Evolutionary conservation across 2,329 filamentous ascomycete genomes (phyloP), one percentile per base, ranked within the genome.

Genomic region (Boeremia exigua): DNA sequence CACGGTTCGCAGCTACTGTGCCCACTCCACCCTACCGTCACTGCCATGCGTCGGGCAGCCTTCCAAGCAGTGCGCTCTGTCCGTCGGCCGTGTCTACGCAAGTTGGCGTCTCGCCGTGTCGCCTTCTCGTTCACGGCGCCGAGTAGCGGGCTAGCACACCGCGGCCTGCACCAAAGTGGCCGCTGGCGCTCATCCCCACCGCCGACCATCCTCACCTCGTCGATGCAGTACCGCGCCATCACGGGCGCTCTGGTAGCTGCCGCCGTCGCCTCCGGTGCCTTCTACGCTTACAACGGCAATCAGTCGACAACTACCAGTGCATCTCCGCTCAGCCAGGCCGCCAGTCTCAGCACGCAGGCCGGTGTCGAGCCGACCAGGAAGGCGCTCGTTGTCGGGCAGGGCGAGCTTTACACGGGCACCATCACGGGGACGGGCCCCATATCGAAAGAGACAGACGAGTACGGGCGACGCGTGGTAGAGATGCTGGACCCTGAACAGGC

Each of bases 401-500:
- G 96, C 72, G 88, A 96, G 75, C 85, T 99, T 45, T 94, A 93
- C 71, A 95, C 94, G 10, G 90, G 91, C 23, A 90, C 91, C 8
- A 88, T 97, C 60, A 87, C 92, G 15, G 91, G 90, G 56, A 90
- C 96, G 68, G 90, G 88, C 6, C 92, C 94, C 17, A 86, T 99
- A 57, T 90, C 90, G 40, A 99, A 99, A 79, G 85, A 90, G 67
- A 92, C 89, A 3, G 90, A 93, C 77, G 89, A 92, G 72, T 89
- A 89, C 74, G 92, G 92, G 28, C 86, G 89, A 62, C 91, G 90
- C 71, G 89, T 97, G 30, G 82, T 99, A 56, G 94, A 97, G 80
- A 99, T 99, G 94, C 82, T 99, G 77, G 96, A 91, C 10, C 90
- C 94, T 0, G 94, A 97, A 56, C 93, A 99, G 81, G 92, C 92